A percentile compares a stretch with the other conserved stretches of the same genome.
These are phyloP conservation scores for Gynochthodes officinalis DNA, from an alignment of 257 asterid species.

Conservation along the genomic window DNA sequence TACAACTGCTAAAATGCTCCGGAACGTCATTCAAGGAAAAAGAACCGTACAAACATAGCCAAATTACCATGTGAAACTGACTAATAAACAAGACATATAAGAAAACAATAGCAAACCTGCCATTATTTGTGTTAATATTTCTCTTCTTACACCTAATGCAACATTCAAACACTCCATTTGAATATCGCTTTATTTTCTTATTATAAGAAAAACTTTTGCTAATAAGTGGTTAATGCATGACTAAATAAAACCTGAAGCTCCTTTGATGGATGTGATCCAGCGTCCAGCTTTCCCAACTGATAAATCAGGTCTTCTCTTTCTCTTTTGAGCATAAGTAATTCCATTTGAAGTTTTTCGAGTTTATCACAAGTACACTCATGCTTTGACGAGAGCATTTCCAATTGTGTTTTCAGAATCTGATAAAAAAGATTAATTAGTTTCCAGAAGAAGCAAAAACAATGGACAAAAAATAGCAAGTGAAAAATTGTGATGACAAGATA, in stretches of 20 bases:
- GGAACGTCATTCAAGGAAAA: too few species aligned
- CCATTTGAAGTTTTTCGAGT: constrained; percentile 45
- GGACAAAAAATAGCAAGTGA: background rate
- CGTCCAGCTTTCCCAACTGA: constrained; percentile 37
- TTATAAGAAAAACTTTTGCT: background rate
- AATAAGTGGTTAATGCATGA: constrained; percentile 8
- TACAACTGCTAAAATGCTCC: too few species aligned
- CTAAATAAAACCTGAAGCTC: constrained; percentile 43
- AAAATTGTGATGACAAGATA: constrained; percentile 14
- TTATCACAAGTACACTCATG: constrained; percentile 30
- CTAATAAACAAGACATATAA: background rate
- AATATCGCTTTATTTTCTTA: background rate
- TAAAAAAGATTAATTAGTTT: constrained; percentile 17
- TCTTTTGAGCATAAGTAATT: constrained; percentile 42
- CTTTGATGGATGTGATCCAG: constrained; percentile 22
- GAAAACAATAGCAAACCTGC: background rate
- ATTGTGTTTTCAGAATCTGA: constrained; percentile 32
- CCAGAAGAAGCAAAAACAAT: constrained; percentile 13
- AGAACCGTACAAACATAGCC: constrained; percentile 26
- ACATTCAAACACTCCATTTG: background rate
- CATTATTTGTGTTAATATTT: background rate
- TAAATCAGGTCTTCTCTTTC: constrained; percentile 43
- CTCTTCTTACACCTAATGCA: background rate
- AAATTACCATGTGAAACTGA: constrained; percentile 1
- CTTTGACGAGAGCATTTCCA: constrained; percentile 25